Percentiles rank a stretch among this genome's conserved stretches.
These are phyloP conservation scores for Dissophora ornata DNA, from an alignment of 192 early-diverging fungal genomes.

Conservation along the genomic window DNA sequence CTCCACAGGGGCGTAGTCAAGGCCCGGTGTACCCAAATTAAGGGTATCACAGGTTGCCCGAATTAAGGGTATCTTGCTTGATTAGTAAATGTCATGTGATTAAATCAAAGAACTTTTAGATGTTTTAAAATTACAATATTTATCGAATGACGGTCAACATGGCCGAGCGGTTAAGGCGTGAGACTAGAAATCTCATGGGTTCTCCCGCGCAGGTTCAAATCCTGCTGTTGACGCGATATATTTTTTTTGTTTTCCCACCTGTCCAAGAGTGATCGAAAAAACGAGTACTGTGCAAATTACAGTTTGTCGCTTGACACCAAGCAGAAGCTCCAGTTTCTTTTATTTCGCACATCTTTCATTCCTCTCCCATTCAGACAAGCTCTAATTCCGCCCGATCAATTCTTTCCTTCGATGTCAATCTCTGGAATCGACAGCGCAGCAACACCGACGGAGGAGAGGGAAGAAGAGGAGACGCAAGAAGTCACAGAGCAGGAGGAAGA, in stretches of 20 bases:
- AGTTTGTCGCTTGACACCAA: too few species aligned
- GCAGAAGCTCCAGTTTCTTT: background rate
- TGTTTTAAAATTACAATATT: background rate
- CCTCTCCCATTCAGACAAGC: too few species aligned
- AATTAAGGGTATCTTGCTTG: background rate
- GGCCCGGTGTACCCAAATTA: too few species aligned
- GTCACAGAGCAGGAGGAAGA: background rate
- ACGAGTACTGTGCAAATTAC: background rate
- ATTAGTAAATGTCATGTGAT: background rate
- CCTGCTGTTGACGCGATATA: slow-evolving; percentile 62
- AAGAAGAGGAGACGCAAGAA: background rate
- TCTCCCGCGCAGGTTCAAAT: slow-evolving; percentile 69
- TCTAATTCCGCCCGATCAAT: too few species aligned
- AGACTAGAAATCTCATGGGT: slow-evolving; percentile 66
- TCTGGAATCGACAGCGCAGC: background rate
- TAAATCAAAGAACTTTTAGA: background rate
- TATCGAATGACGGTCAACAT: slow-evolving; percentile 30
- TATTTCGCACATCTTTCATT: background rate
- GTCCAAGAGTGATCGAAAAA: too few species aligned
- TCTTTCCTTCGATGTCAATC: background rate
- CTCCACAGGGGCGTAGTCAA: too few species aligned
- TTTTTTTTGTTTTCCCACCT: slow-evolving; percentile 4
- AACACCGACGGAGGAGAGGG: background rate
- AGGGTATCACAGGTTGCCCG: too few species aligned
- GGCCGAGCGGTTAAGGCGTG: slow-evolving; percentile 64